A percentile compares a stretch with the other conserved stretches of the same genome.
Evolutionary conservation across 768 basidiomycete genomes (phyloP).

Genomic region (Suillus subluteus): DNA sequence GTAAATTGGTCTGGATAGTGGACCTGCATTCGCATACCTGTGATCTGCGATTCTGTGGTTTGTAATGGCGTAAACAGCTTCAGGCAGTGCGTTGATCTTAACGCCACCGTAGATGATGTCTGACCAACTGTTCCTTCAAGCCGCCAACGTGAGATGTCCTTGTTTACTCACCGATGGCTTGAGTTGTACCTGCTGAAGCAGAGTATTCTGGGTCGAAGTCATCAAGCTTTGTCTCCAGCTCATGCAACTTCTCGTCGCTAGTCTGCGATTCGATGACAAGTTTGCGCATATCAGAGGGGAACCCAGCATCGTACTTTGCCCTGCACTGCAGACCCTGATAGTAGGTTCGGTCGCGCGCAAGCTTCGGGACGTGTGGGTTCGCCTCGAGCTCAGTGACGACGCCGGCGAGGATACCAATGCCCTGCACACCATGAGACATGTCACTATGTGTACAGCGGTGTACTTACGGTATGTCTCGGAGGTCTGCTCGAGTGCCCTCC

Average conservation of each 20-base stretch:
- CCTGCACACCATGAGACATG: slow-evolving; percentile 20
- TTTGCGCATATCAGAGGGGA: slow-evolving; percentile 28
- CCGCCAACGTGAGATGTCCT: slow-evolving; percentile 29
- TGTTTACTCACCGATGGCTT: slow-evolving; percentile 32
- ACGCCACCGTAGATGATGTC: slow-evolving; percentile 46
- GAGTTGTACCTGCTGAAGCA: slow-evolving; percentile 29
- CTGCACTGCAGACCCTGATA: slow-evolving; percentile 45
- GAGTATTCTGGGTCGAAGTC: slow-evolving; percentile 27
- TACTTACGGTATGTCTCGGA: slow-evolving; percentile 51
- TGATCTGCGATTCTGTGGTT: slow-evolving; percentile 40
- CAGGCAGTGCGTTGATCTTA: slow-evolving; percentile 53
- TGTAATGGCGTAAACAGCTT: slow-evolving; percentile 39
- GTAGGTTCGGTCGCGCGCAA: slow-evolving; percentile 30
- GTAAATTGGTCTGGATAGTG: neutral
- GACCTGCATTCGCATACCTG: slow-evolving; percentile 20
- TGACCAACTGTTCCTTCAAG: slow-evolving; percentile 33
- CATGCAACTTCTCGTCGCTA: slow-evolving; percentile 23
- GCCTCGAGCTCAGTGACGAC: slow-evolving; percentile 52
- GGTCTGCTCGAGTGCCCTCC: slow-evolving; percentile 62
- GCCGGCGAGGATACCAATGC: slow-evolving; percentile 55
- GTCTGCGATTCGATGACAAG: slow-evolving; percentile 27
- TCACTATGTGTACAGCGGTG: neutral
- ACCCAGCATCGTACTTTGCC: slow-evolving; percentile 41
- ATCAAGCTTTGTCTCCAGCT: slow-evolving; percentile 20
- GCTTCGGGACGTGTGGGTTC: slow-evolving; percentile 40